Percentiles rank a stretch among this genome's conserved stretches.
Conservation (phyloP, 1,284 basidiomycete genomes). For the Moniliophthora roreri region DNA sequence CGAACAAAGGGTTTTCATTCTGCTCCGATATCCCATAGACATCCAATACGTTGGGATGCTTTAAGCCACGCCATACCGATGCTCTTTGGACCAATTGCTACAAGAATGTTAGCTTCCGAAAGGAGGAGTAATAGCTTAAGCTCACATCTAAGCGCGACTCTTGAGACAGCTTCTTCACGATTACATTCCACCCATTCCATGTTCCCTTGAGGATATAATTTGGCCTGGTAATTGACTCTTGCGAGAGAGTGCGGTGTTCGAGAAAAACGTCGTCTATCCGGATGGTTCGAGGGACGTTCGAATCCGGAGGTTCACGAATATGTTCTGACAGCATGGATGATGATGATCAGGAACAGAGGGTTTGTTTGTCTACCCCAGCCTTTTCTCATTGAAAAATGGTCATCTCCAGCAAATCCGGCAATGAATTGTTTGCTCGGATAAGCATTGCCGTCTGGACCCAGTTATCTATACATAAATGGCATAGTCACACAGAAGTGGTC, state of each 20-base stretch:
- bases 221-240: not conserved
- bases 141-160: slow-evolving; percentile 13
- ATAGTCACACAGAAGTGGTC: too few species aligned
- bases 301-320: not conserved
- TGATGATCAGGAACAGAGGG: not conserved
- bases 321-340: not conserved
- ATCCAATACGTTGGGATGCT: slow-evolving; percentile 22
- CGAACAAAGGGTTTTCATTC: slow-evolving; percentile 21
- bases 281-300: not conserved
- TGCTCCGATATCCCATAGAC: slow-evolving; percentile 21
- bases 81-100: slow-evolving; percentile 19
- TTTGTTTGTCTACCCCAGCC: too few species aligned
- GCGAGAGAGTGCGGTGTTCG: not conserved
- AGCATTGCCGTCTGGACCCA: too few species aligned
- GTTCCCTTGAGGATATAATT: slow-evolving; percentile 16
- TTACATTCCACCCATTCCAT: slow-evolving; percentile 22
- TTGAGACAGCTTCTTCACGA: slow-evolving; percentile 22
- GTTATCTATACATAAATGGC: too few species aligned
- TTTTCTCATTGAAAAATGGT: too few species aligned
- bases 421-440: too few species aligned
- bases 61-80: slow-evolving; percentile 20
- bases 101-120: not conserved
- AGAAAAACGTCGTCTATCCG: not conserved
- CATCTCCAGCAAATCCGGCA: too few species aligned
- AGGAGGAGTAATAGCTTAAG: not conserved